phyloP scores from a whole-genome alignment of 2,329 filamentous ascomycete species.

The Xylaria sp. region DNA sequence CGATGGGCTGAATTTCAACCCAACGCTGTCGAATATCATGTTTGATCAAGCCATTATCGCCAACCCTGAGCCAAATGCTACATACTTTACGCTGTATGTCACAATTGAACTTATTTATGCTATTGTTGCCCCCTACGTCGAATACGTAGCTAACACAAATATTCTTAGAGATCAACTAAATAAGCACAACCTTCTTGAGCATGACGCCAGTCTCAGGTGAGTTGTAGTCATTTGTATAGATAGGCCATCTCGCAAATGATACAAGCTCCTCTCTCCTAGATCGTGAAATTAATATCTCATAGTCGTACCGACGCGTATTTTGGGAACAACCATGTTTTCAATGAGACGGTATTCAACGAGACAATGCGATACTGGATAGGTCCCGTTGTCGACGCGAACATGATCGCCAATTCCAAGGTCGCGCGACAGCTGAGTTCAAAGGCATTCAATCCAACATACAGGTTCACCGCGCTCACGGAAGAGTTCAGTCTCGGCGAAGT shows the following conservation, averaged over 20 bases:
- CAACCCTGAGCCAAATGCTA: constrained; percentile 58
- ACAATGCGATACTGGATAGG: constrained; percentile 59
- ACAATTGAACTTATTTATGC: too few species aligned
- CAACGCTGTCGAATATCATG: constrained; percentile 53
- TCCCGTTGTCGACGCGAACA: constrained; percentile 51
- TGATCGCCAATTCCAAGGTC: constrained; percentile 52
- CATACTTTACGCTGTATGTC: constrained; percentile 51
- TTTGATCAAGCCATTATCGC: constrained; percentile 55
- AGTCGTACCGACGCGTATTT: constrained; percentile 60
- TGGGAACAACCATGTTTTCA: constrained; percentile 63
- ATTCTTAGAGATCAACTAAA: constrained; percentile 47
- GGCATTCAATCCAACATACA: constrained; percentile 29
- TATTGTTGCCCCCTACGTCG: too few species aligned
- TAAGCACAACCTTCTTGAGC: constrained; percentile 59
- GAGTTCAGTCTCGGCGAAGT: constrained; percentile 62
- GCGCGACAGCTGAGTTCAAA: constrained; percentile 28
- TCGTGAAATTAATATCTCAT: background rate
- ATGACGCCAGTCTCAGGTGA: constrained; percentile 58
- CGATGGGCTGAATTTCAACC: constrained; percentile 57
- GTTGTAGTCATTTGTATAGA: constrained; percentile 12
- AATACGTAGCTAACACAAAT: background rate
- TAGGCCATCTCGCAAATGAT: background rate
- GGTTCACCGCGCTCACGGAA: constrained; percentile 42
- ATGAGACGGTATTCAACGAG: constrained; percentile 60
- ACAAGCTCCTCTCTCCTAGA: background rate